These are phyloP conservation scores for Striga hermonthica DNA, from an alignment of 305 asterid genomes.

Conservation along the genomic window DNA sequence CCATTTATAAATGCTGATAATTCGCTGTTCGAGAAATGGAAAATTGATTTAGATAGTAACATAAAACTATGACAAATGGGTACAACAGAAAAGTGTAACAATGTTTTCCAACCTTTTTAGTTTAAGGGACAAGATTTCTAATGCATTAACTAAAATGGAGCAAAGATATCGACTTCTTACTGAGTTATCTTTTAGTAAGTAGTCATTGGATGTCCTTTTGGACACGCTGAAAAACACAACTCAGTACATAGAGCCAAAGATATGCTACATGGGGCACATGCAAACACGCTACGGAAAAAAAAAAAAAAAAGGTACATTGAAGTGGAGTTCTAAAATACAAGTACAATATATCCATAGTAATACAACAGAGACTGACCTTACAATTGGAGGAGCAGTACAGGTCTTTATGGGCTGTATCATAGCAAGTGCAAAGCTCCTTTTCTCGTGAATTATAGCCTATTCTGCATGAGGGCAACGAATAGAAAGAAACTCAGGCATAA, in stretches of 20 bases:
- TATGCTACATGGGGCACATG: not conserved
- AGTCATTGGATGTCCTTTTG: not conserved
- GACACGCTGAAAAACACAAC: not conserved
- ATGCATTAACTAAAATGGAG: not conserved
- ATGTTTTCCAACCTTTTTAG: not conserved
- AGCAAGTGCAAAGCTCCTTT: slow-evolving; percentile 10
- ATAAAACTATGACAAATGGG: not conserved
- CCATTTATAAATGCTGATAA: not conserved
- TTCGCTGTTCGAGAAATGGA: not conserved
- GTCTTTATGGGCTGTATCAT: not conserved
- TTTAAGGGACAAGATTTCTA: not conserved
- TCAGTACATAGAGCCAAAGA: not conserved
- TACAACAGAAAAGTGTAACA: not conserved
- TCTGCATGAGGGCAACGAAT: slow-evolving; percentile 6
- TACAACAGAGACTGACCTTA: not conserved
- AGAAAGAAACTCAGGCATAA: not conserved
- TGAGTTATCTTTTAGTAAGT: too few species aligned
- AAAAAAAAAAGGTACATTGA: slow-evolving; percentile 6
- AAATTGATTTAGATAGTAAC: not conserved
- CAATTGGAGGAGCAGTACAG: slow-evolving; percentile 1
- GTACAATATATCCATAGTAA: not conserved
- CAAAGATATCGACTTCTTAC: too few species aligned
- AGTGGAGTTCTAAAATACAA: not conserved
- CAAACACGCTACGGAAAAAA: not conserved
- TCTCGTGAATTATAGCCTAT: slow-evolving; percentile 7